phyloP scores from a whole-genome alignment of 805 yeast species.

The Lachancea kluyveri region DNA sequence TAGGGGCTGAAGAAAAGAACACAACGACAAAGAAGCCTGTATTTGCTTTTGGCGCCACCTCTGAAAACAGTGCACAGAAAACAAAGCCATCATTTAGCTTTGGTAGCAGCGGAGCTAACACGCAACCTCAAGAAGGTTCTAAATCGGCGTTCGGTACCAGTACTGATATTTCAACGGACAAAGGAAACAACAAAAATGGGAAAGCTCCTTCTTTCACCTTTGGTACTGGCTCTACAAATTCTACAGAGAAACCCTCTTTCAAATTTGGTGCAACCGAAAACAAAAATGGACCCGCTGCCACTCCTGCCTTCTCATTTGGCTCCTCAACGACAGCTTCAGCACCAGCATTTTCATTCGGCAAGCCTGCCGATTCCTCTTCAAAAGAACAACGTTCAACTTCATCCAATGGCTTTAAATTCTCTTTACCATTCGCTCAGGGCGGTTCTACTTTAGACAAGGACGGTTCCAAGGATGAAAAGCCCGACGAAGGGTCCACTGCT shows the following conservation, averaged over 20 bases:
- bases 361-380: slow-evolving; percentile 9
- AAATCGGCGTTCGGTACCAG: slow-evolving; percentile 1
- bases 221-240: slow-evolving; percentile 9
- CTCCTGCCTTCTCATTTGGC: slow-evolving; percentile 29
- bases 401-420: slow-evolving; percentile 30
- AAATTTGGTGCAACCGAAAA: slow-evolving; percentile 13
- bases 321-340: slow-evolving; percentile 13
- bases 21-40: slow-evolving; percentile 23
- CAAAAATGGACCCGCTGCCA: slow-evolving; percentile 7
- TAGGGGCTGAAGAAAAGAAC: too few species aligned
- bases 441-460: slow-evolving; percentile 7
- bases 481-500: slow-evolving; percentile 9
- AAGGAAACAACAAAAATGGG: too few species aligned
- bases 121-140: too few species aligned
- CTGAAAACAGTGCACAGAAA: slow-evolving; percentile 7
- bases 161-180: slow-evolving; percentile 3
- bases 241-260: slow-evolving; percentile 16
- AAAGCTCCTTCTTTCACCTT: slow-evolving; percentile 22
- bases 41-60: slow-evolving; percentile 20
- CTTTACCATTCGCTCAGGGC: slow-evolving; percentile 25
- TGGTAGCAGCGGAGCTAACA: slow-evolving; percentile 11
- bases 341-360: slow-evolving; percentile 26
- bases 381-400: slow-evolving; percentile 14
- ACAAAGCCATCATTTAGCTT: slow-evolving; percentile 25
- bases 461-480: slow-evolving; percentile 18